A percentile compares a stretch with the other conserved stretches of the same genome.
phyloP scores from a whole-genome alignment of 768 basidiomycete species.

The Leccinellum rugosiceps region DNA sequence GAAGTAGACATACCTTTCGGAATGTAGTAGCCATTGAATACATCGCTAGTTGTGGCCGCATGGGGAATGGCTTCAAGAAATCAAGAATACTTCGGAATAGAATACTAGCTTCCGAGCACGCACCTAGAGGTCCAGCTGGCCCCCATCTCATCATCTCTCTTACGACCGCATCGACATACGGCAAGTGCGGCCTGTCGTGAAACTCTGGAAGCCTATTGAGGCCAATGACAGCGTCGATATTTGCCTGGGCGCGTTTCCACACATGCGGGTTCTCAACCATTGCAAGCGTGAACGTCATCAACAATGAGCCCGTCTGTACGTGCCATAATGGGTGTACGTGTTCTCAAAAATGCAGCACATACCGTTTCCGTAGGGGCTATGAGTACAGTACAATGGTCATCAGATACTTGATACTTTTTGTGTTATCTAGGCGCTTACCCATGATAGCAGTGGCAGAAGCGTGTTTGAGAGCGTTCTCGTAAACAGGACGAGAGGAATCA shows the following conservation, averaged over 20 bases:
- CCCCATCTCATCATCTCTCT: too few species aligned
- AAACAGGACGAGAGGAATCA: neutral
- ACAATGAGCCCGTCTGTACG: slow-evolving; percentile 3
- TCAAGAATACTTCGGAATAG: neutral
- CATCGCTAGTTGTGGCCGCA: neutral
- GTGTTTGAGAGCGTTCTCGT: slow-evolving; percentile 5
- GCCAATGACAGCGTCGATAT: neutral
- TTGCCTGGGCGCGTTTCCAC: neutral
- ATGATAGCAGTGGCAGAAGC: slow-evolving; percentile 9
- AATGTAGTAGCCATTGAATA: neutral
- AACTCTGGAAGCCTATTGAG: too few species aligned
- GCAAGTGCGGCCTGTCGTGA: too few species aligned
- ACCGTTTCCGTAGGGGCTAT: slow-evolving; percentile 10
- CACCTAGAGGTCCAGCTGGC: too few species aligned
- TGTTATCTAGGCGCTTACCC: slow-evolving; percentile 1
- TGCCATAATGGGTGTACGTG: neutral
- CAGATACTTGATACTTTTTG: neutral
- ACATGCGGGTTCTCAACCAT: neutral
- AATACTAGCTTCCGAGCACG: neutral
- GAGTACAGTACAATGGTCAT: neutral
- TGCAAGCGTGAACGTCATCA: neutral
- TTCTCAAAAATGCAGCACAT: neutral
- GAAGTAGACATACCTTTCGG: neutral
- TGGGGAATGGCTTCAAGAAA: neutral
- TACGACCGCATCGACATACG: too few species aligned